These are phyloP conservation scores for Papiliotrema terrestris DNA, from an alignment of 1,284 basidiomycete genomes.

Conservation along the genomic window DNA sequence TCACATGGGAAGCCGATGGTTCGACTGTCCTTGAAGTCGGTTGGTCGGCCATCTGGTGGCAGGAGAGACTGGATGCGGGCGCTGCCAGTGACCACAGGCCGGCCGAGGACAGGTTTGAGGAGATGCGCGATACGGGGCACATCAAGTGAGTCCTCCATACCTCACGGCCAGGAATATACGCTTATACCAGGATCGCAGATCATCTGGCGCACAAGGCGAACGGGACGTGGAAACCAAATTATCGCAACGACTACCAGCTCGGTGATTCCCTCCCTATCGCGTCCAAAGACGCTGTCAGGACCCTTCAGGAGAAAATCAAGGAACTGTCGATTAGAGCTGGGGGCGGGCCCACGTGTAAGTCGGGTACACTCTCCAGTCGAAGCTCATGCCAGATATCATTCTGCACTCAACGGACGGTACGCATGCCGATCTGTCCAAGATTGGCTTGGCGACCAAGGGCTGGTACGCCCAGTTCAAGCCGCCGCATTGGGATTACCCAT, in stretches of 20 bases:
- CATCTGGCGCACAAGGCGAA: slow-evolving; percentile 28
- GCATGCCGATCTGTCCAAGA: slow-evolving; percentile 10
- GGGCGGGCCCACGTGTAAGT: slow-evolving; percentile 34
- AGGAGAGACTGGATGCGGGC: slow-evolving; percentile 10
- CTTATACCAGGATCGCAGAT: slow-evolving; percentile 33
- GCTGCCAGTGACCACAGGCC: neutral
- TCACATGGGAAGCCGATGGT: slow-evolving; percentile 35
- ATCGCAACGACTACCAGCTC: slow-evolving; percentile 24
- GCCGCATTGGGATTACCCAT: slow-evolving; percentile 16
- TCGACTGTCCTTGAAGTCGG: slow-evolving; percentile 33
- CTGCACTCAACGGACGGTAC: slow-evolving; percentile 26
- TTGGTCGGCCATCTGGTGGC: slow-evolving; percentile 36
- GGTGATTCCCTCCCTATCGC: slow-evolving; percentile 27
- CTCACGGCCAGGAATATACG: neutral
- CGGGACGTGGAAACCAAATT: slow-evolving; percentile 16
- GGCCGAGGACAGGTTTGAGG: slow-evolving; percentile 18
- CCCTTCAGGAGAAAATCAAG: slow-evolving; percentile 22
- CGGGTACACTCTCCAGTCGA: neutral
- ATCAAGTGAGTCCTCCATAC: slow-evolving; percentile 33
- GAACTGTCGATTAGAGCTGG: slow-evolving; percentile 31
- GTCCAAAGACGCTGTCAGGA: slow-evolving; percentile 10
- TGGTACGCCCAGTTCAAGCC: slow-evolving; percentile 21
- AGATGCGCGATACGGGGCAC: slow-evolving; percentile 32
- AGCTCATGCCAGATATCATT: slow-evolving; percentile 24
- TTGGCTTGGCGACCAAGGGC: slow-evolving; percentile 13